phyloP scores from a whole-genome alignment of 805 yeast species.

The Priceomyces castillae region DNA sequence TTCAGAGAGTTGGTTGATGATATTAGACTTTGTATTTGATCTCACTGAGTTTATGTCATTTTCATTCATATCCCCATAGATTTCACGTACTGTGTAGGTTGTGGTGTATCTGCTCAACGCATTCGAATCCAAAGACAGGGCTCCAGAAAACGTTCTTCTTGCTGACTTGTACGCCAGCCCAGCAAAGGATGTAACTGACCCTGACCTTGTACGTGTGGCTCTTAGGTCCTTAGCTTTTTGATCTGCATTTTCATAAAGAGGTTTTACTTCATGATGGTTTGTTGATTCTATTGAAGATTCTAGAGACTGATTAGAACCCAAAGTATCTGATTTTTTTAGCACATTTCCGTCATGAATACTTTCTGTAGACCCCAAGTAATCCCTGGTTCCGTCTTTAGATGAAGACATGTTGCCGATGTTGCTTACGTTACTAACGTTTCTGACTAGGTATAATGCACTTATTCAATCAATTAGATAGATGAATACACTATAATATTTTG shows the following conservation, averaged over 20 bases:
- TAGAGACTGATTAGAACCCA: not conserved
- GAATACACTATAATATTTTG: too few species aligned
- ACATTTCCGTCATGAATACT: not conserved
- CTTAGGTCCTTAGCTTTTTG: not conserved
- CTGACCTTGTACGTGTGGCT: not conserved
- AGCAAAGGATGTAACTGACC: not conserved
- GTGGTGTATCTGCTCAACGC: constrained; percentile 9
- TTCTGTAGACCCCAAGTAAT: not conserved
- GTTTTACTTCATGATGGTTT: not conserved
- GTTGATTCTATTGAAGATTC: constrained; percentile 2
- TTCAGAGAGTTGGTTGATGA: constrained; percentile 35
- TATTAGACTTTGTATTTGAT: constrained; percentile 43
- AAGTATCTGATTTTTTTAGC: not conserved
- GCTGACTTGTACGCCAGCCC: not conserved
- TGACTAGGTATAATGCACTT: too few species aligned
- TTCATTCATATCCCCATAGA: constrained; percentile 40
- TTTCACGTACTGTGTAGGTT: constrained; percentile 29
- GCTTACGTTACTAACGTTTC: too few species aligned
- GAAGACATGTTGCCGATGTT: not conserved
- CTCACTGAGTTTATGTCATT: constrained; percentile 40
- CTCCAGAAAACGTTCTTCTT: constrained; percentile 1
- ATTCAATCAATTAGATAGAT: too few species aligned
- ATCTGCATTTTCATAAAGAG: constrained; percentile 1
- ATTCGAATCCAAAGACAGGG: not conserved
- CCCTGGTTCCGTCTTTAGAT: not conserved